A percentile compares a stretch with the other conserved stretches of the same genome.
phyloP scores from a whole-genome alignment of 768 basidiomycete genomes.

The Suillus occidentalis region DNA sequence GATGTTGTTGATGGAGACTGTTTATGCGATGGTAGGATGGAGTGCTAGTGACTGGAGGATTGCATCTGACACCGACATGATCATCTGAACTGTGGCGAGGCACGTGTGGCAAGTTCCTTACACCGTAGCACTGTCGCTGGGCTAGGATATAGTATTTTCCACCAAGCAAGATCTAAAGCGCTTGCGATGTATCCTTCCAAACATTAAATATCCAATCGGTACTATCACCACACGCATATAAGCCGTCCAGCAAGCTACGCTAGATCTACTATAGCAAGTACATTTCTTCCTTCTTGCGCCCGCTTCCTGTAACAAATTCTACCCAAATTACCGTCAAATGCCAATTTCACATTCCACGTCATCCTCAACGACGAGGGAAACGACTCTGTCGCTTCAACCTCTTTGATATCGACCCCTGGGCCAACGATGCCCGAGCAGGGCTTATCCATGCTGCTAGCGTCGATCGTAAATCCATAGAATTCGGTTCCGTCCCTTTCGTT shows the following conservation, averaged over 20 bases:
- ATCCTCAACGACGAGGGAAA: constrained; percentile 3
- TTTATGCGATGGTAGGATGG: not conserved
- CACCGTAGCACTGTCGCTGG: not conserved
- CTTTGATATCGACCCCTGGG: constrained; percentile 3
- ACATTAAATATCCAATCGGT: not conserved
- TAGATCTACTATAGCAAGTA: constrained; percentile 1
- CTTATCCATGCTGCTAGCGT: not conserved
- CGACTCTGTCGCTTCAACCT: constrained; percentile 5
- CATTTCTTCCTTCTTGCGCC: not conserved
- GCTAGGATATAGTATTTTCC: not conserved
- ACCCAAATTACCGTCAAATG: not conserved
- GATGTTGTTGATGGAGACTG: not conserved
- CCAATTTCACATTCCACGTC: constrained; percentile 4
- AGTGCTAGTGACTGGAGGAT: not conserved
- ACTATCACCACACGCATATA: not conserved
- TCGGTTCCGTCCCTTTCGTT: not conserved
- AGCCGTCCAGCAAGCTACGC: not conserved
- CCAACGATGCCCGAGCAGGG: constrained; percentile 1
- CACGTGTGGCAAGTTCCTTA: not conserved
- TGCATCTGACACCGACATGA: not conserved
- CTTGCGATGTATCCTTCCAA: not conserved
- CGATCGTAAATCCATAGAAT: not conserved
- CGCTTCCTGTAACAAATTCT: constrained; percentile 3
- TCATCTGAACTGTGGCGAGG: not conserved
- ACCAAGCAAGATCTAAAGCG: not conserved